These are phyloP conservation scores for Amyloporia xantha DNA, from an alignment of 768 basidiomycete genomes.

Conservation along the genomic window DNA sequence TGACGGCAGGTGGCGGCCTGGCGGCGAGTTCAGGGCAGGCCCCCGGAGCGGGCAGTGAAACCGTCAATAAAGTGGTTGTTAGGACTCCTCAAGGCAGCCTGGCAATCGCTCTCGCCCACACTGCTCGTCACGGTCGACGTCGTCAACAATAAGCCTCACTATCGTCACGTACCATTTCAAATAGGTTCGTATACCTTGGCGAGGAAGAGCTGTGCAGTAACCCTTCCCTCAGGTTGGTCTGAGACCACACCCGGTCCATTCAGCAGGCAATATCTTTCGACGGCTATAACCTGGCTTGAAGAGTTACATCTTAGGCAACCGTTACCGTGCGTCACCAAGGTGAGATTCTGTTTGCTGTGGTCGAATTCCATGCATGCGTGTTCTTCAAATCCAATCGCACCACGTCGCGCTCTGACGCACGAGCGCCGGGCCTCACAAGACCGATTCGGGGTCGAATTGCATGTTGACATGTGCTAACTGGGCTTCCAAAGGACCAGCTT, in stretches of 20 bases:
- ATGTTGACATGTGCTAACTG: background rate
- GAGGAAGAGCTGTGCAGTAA: background rate
- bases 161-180: background rate
- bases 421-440: background rate
- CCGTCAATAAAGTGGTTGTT: constrained; percentile 14
- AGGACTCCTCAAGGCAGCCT: constrained; percentile 23
- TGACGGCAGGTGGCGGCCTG: background rate
- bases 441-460: background rate
- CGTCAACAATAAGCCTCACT: constrained; percentile 10
- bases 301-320: constrained; percentile 4
- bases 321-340: background rate
- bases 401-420: background rate
- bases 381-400: background rate
- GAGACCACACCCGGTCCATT: constrained; percentile 1
- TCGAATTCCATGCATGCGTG: background rate
- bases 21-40: constrained; percentile 18
- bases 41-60: constrained; percentile 20
- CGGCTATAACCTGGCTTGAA: background rate
- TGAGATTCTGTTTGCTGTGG: constrained; percentile 1
- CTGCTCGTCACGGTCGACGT: constrained; percentile 15
- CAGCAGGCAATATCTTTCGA: background rate
- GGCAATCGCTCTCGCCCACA: constrained; percentile 14
- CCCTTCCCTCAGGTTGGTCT: constrained; percentile 3
- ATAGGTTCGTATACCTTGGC: constrained; percentile 10
- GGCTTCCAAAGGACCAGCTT: background rate